phyloP scores from a whole-genome alignment of 176 grass and related monocot genomes.

The Oryza australiensis region DNA sequence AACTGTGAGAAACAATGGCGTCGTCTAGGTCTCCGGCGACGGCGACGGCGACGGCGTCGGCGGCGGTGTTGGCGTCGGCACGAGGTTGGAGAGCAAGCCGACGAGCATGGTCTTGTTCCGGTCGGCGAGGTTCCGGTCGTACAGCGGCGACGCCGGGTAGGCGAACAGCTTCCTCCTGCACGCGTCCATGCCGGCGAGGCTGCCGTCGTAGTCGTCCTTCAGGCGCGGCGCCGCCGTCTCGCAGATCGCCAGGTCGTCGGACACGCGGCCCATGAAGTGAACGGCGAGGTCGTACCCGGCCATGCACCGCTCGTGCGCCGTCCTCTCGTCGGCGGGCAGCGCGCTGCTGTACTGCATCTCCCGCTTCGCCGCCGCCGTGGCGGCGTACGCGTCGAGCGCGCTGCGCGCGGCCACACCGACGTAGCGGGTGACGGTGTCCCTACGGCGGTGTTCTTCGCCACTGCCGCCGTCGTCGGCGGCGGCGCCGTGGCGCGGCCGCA shows the following conservation, averaged over 20 bases:
- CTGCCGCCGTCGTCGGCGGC: no score
- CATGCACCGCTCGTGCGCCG: conserved; percentile 33
- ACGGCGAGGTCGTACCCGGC: conserved; percentile 15
- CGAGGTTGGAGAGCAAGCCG: conserved; percentile 35
- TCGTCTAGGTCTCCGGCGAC: neutral
- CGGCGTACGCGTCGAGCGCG: conserved; percentile 20
- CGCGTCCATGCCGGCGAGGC: conserved; percentile 38
- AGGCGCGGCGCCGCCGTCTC: neutral
- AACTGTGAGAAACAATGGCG: neutral
- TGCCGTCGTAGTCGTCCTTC: neutral
- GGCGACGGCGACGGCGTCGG: neutral
- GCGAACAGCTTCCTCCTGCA: conserved; percentile 3
- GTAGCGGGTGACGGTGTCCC: neutral
- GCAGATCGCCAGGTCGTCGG: conserved; percentile 27
- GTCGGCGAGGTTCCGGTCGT: conserved; percentile 34
- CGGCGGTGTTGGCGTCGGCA: neutral
- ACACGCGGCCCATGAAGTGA: conserved; percentile 18
- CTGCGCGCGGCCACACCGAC: conserved; percentile 1
- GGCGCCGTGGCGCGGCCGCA: neutral
- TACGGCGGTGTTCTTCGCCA: neutral
- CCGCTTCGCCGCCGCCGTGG: conserved; percentile 10
- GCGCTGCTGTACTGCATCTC: conserved; percentile 8
- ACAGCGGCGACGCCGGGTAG: conserved; percentile 23
- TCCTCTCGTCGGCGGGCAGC: conserved; percentile 10
- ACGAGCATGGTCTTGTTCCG: conserved; percentile 37